Conservation (phyloP, 176 grass and related monocot species). For the Cenchrus purpureus region DNA sequence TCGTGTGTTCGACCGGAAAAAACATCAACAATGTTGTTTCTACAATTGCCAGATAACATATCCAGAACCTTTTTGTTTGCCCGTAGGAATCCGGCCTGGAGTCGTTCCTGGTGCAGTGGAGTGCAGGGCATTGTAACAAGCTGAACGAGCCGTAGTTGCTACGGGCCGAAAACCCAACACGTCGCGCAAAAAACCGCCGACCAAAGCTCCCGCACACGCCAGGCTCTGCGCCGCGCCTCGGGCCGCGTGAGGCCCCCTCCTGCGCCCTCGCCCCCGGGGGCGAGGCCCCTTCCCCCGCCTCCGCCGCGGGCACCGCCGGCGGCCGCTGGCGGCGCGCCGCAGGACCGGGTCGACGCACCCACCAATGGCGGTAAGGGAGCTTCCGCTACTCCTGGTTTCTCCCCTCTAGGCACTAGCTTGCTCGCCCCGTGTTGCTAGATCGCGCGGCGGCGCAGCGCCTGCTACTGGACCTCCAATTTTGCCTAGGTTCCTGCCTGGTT, state of each 20-base stretch:
- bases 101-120: too few species aligned
- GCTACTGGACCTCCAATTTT: not conserved
- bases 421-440: not conserved
- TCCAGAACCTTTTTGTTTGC: too few species aligned
- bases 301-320: constrained; percentile 15
- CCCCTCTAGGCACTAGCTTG: not conserved
- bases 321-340: constrained; percentile 26
- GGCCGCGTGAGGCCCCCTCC: constrained; percentile 42
- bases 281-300: constrained; percentile 9
- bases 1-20: too few species aligned
- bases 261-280: not conserved
- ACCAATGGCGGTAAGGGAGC: constrained; percentile 33
- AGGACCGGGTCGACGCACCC: constrained; percentile 44
- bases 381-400: not conserved
- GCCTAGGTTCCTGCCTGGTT: not conserved
- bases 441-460: not conserved
- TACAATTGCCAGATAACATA: too few species aligned
- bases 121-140: too few species aligned
- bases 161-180: constrained; percentile 26
- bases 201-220: constrained; percentile 25
- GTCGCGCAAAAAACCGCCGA: constrained; percentile 28
- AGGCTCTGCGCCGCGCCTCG: constrained; percentile 51
- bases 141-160: not conserved
- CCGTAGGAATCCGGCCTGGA: too few species aligned
- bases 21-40: too few species aligned